Evolutionary conservation across 495 filamentous ascomycete genomes (phyloP), one percentile per base, ranked within the genome.

Genomic region (Xylaria acuta): DNA sequence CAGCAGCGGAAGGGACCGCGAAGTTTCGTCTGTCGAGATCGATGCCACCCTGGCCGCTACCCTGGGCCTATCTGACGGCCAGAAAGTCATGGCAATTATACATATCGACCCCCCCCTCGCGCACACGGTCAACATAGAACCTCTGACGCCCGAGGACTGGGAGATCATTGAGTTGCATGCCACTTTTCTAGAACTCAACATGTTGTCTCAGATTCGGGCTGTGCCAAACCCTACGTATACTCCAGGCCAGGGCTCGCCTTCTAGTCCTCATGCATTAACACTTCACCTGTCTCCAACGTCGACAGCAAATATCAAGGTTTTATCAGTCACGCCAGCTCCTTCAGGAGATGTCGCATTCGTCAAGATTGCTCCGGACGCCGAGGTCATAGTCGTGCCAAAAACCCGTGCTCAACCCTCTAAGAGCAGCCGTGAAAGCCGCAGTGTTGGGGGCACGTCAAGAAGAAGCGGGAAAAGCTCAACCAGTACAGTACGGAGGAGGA

Each of bases 91-190:
- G 67, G 78, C 80, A 64, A 83, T 78, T 54, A 86, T 99, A 71
- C 96, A 98, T 79, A 81, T 97, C 51, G 94, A 98, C 79, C 95
- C 95, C 54, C 94, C 94, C 0, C 82, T 95, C 67, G 93, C 93
- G 45, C 92, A 97, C 79, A 97, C 94, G 2, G 90, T 99, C 77
- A 93, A 97, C 75, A 98, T 99, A 74, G 96, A 99, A 79, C 96
- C 96, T 64, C 83, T 98, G 73, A 98, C 96, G 1, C 90, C 95
- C 3, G 92, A 94, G 71, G 96, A 99, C 78, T 99, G 96, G 96
- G 96, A 98, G 89, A 94, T 98, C 75, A 99, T 99, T 73, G 96
- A 99, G 77, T 86, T 98, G 1, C 96, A 98, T 81, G 96, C 96
- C 5, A 94, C 90, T 32, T 99, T 98, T 78, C 83, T 99, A 27